Evolutionary conservation across 139 green algal genomes (phyloP).

Genomic region (Microglena sp.): DNA sequence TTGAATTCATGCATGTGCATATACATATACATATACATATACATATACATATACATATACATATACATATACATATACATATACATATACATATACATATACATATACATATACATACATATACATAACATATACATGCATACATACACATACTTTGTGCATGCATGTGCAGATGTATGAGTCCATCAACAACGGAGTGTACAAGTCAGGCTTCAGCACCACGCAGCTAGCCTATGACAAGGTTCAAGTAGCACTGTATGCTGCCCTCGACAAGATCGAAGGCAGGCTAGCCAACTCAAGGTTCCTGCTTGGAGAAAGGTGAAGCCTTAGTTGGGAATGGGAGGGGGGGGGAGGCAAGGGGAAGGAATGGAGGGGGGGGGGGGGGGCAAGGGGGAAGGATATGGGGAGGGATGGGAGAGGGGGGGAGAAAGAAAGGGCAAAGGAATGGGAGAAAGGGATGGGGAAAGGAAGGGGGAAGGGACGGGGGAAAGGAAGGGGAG

Average conservation of each 20-base stretch:
- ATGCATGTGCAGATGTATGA: constrained; percentile 35
- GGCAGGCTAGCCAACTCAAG: constrained; percentile 5
- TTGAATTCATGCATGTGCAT: background rate
- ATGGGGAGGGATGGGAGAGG: background rate
- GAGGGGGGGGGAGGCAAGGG: background rate
- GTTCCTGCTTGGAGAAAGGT: background rate
- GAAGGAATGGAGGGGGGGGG: background rate
- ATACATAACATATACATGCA: background rate
- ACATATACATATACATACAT: background rate
- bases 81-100: background rate
- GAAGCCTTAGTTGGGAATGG: background rate
- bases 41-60: background rate
- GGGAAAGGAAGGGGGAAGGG: too few relatives aligned
- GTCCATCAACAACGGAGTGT: constrained; percentile 77
- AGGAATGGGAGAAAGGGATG: too few relatives aligned
- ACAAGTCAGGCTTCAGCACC: constrained; percentile 67
- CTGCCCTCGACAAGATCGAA: constrained; percentile 53
- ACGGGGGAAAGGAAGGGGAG: too few relatives aligned
- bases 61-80: background rate
- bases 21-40: background rate
- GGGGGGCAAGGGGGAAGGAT: background rate
- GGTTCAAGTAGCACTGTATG: constrained; percentile 38
- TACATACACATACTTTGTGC: background rate
- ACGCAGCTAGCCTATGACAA: constrained; percentile 65
- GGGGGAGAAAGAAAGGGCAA: too few relatives aligned